Percentiles rank a stretch among this genome's conserved stretches.
Evolutionary conservation across 345 rosid species (phyloP).

Genomic region (Eucalyptus erythrocorys): DNA sequence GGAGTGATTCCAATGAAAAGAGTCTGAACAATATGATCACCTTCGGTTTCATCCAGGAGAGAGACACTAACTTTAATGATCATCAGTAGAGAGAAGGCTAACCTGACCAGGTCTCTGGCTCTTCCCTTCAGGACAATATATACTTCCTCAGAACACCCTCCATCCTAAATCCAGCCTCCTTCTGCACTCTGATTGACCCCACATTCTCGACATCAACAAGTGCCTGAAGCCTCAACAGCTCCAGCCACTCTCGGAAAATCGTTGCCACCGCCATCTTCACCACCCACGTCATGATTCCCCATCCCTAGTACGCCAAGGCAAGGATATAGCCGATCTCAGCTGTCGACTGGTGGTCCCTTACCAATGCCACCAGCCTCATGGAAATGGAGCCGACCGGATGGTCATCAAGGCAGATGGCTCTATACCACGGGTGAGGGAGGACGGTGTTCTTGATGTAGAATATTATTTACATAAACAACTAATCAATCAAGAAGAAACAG

Average conservation of each 20-base stretch:
- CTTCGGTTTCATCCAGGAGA: background rate
- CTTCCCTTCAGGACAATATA: constrained; percentile 19
- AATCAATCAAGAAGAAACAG: no score
- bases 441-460: constrained; percentile 1
- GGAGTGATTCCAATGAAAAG: background rate
- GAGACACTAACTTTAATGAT: background rate
- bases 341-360: constrained; percentile 1
- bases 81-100: constrained; percentile 49
- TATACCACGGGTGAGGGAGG: constrained; percentile 48
- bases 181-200: constrained; percentile 51
- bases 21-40: background rate
- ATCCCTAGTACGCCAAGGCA: constrained; percentile 9
- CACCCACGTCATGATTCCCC: constrained; percentile 8
- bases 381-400: constrained; percentile 39
- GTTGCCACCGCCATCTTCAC: constrained; percentile 24
- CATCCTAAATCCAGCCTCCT: constrained; percentile 52
- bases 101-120: constrained; percentile 43
- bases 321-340: constrained; percentile 14
- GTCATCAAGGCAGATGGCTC: constrained; percentile 44
- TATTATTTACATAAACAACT: no score
- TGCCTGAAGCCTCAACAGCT: constrained; percentile 58
- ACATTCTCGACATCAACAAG: constrained; percentile 40
- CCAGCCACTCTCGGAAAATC: constrained; percentile 35
- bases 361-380: constrained; percentile 16
- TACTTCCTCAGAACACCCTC: constrained; percentile 61